Conservation (phyloP, 2,329 filamentous ascomycete genomes). For the Ilyonectria destructans region DNA sequence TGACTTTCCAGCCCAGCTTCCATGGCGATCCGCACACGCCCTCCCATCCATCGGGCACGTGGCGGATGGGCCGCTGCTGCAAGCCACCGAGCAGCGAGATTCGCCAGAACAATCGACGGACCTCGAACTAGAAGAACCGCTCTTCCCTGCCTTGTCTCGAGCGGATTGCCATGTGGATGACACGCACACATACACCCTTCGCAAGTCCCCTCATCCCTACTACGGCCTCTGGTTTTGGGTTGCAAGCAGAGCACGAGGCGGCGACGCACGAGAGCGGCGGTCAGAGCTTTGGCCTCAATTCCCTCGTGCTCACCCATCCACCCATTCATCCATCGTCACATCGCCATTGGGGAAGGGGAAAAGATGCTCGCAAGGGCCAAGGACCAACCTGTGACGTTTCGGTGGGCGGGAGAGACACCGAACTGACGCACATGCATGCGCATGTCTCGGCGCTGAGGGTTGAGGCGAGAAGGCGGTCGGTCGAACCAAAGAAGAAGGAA, state of each 20-base stretch:
- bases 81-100: constrained; percentile 34
- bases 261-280: constrained; percentile 7
- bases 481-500: not conserved
- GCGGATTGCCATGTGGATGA: constrained; percentile 29
- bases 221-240: not conserved
- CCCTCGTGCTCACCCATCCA: too few relatives aligned
- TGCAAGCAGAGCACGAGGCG: not conserved
- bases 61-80: constrained; percentile 41
- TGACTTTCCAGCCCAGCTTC: not conserved
- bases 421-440: constrained; percentile 20
- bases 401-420: not conserved
- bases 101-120: constrained; percentile 14
- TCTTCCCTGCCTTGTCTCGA: constrained; percentile 27
- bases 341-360: too few relatives aligned
- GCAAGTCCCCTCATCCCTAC: too few relatives aligned
- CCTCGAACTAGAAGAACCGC: constrained; percentile 3
- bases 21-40: constrained; percentile 27
- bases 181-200: constrained; percentile 8
- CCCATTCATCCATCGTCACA: too few relatives aligned
- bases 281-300: not conserved
- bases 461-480: not conserved
- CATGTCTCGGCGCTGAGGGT: constrained; percentile 22
- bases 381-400: not conserved
- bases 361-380: not conserved
- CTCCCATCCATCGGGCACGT: constrained; percentile 41